Conservation (phyloP, 805 yeast genomes). For the Candida adriatica region DNA sequence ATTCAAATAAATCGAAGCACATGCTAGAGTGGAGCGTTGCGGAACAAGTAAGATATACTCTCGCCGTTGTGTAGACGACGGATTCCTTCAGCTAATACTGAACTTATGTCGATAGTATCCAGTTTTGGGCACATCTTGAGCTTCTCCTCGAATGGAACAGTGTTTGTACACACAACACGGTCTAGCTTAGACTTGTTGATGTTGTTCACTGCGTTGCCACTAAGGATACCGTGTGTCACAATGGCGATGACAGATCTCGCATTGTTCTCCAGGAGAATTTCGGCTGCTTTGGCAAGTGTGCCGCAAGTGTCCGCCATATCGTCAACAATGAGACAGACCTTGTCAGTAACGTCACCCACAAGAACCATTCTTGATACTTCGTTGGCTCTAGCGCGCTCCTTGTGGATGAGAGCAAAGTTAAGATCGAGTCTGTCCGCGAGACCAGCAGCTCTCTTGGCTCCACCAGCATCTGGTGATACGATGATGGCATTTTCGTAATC, state of each 20-base stretch:
- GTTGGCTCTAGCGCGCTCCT: slow-evolving; percentile 77
- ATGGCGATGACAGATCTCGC: slow-evolving; percentile 75
- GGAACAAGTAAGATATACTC: slow-evolving; percentile 73
- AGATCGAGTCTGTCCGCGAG: slow-evolving; percentile 73
- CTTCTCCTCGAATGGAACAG: slow-evolving; percentile 71
- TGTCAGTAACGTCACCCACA: slow-evolving; percentile 76
- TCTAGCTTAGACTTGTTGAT: slow-evolving; percentile 62
- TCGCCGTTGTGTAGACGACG: slow-evolving; percentile 86
- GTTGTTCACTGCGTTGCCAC: slow-evolving; percentile 68
- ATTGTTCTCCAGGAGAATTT: slow-evolving; percentile 56
- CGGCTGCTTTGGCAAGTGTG: slow-evolving; percentile 77
- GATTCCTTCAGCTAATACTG: slow-evolving; percentile 73
- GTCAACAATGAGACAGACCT: slow-evolving; percentile 72
- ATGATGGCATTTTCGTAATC: slow-evolving; percentile 59
- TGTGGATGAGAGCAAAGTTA: slow-evolving; percentile 79
- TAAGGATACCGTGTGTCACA: slow-evolving; percentile 75
- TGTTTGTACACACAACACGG: slow-evolving; percentile 71
- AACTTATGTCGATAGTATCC: slow-evolving; percentile 63
- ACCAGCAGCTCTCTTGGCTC: slow-evolving; percentile 85
- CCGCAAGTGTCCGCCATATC: slow-evolving; percentile 93
- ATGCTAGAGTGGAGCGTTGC: slow-evolving; percentile 46
- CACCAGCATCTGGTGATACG: slow-evolving; percentile 86
- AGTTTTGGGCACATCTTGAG: slow-evolving; percentile 50
- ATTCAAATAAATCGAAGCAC: not conserved
- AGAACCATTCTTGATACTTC: slow-evolving; percentile 80